A percentile compares a stretch with the other conserved stretches of the same genome.
Conservation (phyloP, 768 basidiomycete species). For the Macrolepiota fuliginosa region DNA sequence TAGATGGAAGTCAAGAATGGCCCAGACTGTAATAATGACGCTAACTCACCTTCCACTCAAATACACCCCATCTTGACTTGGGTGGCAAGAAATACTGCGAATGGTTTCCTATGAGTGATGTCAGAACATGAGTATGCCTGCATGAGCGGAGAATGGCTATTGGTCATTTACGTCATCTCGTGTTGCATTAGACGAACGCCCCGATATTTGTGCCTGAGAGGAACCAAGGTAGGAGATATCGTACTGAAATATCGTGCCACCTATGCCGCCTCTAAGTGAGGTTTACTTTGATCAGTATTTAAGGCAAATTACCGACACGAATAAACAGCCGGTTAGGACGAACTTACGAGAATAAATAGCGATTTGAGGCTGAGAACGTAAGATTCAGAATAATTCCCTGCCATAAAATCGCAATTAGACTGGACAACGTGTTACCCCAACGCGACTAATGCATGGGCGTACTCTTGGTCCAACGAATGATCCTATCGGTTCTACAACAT, state of each 20-base stretch:
- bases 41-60: conserved; percentile 60
- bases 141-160: neutral
- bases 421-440: neutral
- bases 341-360: conserved; percentile 63
- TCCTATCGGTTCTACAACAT: conserved; percentile 39
- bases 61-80: conserved; percentile 65
- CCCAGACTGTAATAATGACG: conserved; percentile 12
- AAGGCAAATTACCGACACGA: conserved; percentile 12
- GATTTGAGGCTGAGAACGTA: conserved; percentile 66
- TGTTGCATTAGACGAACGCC: conserved; percentile 14
- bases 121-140: neutral
- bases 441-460: conserved; percentile 9
- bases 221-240: conserved; percentile 42
- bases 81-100: conserved; percentile 63
- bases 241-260: conserved; percentile 50
- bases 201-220: conserved; percentile 11
- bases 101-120: conserved; percentile 52
- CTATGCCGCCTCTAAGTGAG: conserved; percentile 49
- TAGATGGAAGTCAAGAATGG: conserved; percentile 21
- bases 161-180: conserved; percentile 19
- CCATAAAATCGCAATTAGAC: neutral
- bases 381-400: conserved; percentile 73
- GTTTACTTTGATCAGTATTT: neutral
- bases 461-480: conserved; percentile 49
- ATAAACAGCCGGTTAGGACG: conserved; percentile 9